A percentile compares a stretch with the other conserved stretches of the same genome.
These are phyloP conservation scores for Podospora anserina DNA, from an alignment of 495 filamentous ascomycete species.

Conservation along the genomic window DNA sequence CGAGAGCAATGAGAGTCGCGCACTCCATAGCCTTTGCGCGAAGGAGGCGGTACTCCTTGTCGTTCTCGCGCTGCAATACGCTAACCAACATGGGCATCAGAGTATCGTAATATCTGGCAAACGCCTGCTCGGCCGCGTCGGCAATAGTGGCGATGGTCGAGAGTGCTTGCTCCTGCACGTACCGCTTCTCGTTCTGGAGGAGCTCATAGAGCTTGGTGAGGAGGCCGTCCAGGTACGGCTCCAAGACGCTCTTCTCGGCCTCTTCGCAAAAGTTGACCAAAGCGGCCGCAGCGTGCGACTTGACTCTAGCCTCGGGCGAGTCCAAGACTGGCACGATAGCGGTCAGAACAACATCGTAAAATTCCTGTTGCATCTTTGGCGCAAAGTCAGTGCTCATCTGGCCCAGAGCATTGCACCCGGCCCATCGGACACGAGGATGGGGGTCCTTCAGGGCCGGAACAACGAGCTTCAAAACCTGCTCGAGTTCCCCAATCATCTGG, in stretches of 20 bases:
- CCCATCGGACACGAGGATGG: constrained; percentile 94
- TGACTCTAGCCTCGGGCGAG: constrained; percentile 87
- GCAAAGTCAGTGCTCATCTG: constrained; percentile 99
- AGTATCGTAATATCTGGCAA: constrained; percentile 91
- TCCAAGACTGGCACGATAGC: constrained; percentile 91
- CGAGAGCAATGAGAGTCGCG: constrained; percentile 92
- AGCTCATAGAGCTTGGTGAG: constrained; percentile 77
- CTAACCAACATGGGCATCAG: constrained; percentile 93
- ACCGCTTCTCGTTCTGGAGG: constrained; percentile 84
- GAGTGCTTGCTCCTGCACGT: constrained; percentile 95
- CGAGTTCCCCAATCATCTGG: constrained; percentile 90
- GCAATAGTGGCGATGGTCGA: constrained; percentile 99
- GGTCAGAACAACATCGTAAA: constrained; percentile 76
- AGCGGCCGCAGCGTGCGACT: constrained; percentile 94
- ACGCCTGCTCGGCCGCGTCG: constrained; percentile 93
- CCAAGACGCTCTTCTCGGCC: constrained; percentile 85
- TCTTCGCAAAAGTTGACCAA: constrained; percentile 99
- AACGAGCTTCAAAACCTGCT: constrained; percentile 89
- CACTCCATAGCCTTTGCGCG: constrained; percentile 99
- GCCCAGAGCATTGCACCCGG: constrained; percentile 96
- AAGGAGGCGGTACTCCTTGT: constrained; percentile 86
- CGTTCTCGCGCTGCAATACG: constrained; percentile 81
- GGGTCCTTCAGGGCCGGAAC: constrained; percentile 87
- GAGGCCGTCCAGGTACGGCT: constrained; percentile 90
- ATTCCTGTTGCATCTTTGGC: constrained; percentile 96